Evolutionary conservation across 108 stramenopile genomes (phyloP).

Genomic region (Asterionellopsis glacialis): DNA sequence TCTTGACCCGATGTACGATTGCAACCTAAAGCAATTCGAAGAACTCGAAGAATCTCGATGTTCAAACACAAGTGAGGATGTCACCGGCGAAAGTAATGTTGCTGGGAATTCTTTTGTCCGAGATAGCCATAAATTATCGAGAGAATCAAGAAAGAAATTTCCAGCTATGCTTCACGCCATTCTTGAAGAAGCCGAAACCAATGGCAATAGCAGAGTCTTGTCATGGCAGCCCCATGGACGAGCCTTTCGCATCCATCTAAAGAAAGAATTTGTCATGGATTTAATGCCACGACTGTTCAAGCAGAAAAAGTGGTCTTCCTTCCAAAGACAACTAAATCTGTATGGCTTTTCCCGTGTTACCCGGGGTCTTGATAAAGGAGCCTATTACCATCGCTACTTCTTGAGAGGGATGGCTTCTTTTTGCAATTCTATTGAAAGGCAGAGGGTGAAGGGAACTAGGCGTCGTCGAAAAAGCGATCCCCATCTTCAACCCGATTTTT

Average conservation of each 20-base stretch:
- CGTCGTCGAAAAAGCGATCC: constrained; percentile 22
- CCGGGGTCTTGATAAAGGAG: constrained; percentile 27
- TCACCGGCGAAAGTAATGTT: too few relatives aligned
- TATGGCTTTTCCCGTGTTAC: constrained; percentile 73
- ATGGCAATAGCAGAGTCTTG: constrained; percentile 19
- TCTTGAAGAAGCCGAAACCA: constrained; percentile 21
- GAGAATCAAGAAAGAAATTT: constrained; percentile 9
- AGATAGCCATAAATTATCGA: too few relatives aligned
- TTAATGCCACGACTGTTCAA: constrained; percentile 78
- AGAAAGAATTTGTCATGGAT: constrained; percentile 42
- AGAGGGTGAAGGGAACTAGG: constrained; percentile 72
- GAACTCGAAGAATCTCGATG: too few relatives aligned
- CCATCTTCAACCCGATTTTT: not conserved
- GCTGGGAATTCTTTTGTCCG: too few relatives aligned
- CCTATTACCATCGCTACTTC: constrained; percentile 36
- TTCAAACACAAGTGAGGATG: too few relatives aligned
- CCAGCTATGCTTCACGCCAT: constrained; percentile 31
- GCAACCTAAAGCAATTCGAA: too few relatives aligned
- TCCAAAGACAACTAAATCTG: constrained; percentile 65
- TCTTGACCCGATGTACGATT: too few relatives aligned
- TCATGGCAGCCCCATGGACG: constrained; percentile 56
- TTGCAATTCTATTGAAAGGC: not conserved
- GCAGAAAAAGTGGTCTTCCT: constrained; percentile 29
- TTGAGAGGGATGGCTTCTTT: constrained; percentile 24
- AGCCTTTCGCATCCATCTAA: constrained; percentile 57